A percentile compares a stretch with the other conserved stretches of the same genome.
phyloP scores from a whole-genome alignment of 768 basidiomycete species.

The Lepiota brunneoincarnata region DNA sequence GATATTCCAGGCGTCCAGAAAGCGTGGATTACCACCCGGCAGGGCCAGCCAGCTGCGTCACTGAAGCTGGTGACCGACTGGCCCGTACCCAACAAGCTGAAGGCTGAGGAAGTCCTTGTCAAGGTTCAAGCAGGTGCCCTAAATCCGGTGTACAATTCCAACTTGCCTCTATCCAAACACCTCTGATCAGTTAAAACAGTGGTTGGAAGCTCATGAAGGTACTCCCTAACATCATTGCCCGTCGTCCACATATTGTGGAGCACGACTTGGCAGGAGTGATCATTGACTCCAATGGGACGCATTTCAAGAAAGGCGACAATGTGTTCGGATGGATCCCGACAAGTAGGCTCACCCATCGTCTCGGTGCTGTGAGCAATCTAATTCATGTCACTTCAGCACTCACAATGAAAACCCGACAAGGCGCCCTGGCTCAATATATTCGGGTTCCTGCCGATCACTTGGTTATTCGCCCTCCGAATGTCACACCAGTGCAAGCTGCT shows the following conservation, averaged over 20 bases:
- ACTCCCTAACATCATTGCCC: conserved; percentile 43
- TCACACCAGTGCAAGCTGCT: conserved; percentile 57
- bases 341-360: conserved; percentile 10
- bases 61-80: conserved; percentile 31
- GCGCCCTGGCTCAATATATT: conserved; percentile 58
- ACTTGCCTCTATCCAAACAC: not conserved
- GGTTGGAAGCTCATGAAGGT: conserved; percentile 56
- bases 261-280: conserved; percentile 64
- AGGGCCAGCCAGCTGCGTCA: conserved; percentile 30
- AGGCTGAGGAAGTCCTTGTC: conserved; percentile 31
- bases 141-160: conserved; percentile 56
- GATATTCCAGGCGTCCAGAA: conserved; percentile 31
- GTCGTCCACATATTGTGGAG: conserved; percentile 53
- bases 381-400: conserved; percentile 16
- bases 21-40: conserved; percentile 35
- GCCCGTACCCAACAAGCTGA: conserved; percentile 34
- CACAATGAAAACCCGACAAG: conserved; percentile 39
- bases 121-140: conserved; percentile 47
- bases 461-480: conserved; percentile 41
- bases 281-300: conserved; percentile 49
- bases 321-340: conserved; percentile 57
- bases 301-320: conserved; percentile 55
- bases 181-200: conserved; percentile 28
- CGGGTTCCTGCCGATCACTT: conserved; percentile 40
- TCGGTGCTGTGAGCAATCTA: not conserved